These are phyloP conservation scores for Ceratocystis lukuohia DNA, from an alignment of 2,329 filamentous ascomycete genomes.

Conservation along the genomic window DNA sequence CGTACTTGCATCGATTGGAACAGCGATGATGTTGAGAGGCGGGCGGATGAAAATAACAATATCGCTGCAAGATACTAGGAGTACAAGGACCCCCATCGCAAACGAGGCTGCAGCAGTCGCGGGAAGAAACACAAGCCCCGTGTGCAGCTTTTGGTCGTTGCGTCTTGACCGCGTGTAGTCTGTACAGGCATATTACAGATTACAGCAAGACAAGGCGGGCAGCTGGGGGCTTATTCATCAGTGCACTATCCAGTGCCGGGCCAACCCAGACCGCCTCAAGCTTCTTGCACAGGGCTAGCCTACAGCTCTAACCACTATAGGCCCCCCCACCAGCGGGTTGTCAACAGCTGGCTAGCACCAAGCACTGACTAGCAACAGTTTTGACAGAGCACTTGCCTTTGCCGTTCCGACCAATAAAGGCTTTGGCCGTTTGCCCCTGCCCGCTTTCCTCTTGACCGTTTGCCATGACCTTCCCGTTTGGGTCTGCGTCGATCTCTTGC, in stretches of 20 bases:
- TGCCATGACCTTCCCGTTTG: neutral
- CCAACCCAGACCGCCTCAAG: neutral
- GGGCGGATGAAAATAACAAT: no score
- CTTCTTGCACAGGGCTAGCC: neutral
- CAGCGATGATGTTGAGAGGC: no score
- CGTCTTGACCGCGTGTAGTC: neutral
- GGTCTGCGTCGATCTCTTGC: neutral
- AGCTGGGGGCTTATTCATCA: neutral
- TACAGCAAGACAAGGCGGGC: neutral
- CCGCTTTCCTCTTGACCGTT: neutral
- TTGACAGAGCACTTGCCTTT: neutral
- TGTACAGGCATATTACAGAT: neutral
- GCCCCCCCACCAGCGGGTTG: no score
- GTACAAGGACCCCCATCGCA: no score
- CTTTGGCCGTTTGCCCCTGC: neutral
- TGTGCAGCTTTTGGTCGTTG: neutral
- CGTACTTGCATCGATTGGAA: no score
- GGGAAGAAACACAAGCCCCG: no score
- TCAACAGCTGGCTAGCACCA: no score
- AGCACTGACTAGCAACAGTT: neutral
- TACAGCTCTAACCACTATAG: neutral
- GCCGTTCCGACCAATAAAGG: neutral
- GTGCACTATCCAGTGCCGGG: no score
- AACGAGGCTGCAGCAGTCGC: no score
- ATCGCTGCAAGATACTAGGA: no score